phyloP scores from a whole-genome alignment of 768 basidiomycete species.

The Amanita jacksonii region DNA sequence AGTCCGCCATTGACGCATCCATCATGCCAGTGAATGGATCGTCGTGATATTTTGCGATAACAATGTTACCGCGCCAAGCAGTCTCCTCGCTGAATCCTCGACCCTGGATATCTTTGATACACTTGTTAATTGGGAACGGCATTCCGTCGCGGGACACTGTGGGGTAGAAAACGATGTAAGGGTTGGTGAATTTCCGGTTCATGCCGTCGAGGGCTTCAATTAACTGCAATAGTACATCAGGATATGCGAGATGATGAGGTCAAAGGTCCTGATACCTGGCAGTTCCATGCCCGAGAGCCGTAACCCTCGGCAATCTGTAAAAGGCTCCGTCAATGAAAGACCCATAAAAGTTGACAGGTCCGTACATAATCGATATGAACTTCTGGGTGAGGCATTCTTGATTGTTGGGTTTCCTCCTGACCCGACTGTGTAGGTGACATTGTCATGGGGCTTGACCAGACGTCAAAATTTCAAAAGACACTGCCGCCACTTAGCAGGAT shows the following conservation, averaged over 20 bases:
- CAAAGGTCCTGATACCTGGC: conserved; percentile 39
- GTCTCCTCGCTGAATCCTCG: conserved; percentile 44
- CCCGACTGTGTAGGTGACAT: conserved; percentile 34
- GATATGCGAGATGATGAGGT: conserved; percentile 3
- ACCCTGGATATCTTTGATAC: conserved; percentile 67
- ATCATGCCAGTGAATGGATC: conserved; percentile 51
- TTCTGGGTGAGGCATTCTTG: conserved; percentile 75
- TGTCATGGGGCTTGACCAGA: conserved; percentile 30
- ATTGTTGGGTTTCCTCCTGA: conserved; percentile 34
- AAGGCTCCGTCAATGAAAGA: conserved; percentile 8
- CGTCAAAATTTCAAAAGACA: conserved; percentile 1
- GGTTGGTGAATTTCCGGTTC: conserved; percentile 68
- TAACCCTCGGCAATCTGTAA: conserved; percentile 59
- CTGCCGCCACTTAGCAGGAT: conserved; percentile 4
- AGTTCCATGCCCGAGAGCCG: conserved; percentile 62
- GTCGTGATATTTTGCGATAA: conserved; percentile 62
- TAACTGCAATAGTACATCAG: conserved; percentile 29
- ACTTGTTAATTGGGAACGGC: conserved; percentile 75
- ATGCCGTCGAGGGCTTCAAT: conserved; percentile 72
- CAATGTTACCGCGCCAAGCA: conserved; percentile 76
- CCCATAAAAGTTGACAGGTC: conserved; percentile 6
- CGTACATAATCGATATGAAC: conserved; percentile 73
- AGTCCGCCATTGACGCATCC: conserved; percentile 76
- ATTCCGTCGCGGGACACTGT: conserved; percentile 67
- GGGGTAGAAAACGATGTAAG: conserved; percentile 79